These are phyloP conservation scores for Tripidium arundinaceum DNA, from an alignment of 202 grass and related monocot genomes.

Conservation along the genomic window DNA sequence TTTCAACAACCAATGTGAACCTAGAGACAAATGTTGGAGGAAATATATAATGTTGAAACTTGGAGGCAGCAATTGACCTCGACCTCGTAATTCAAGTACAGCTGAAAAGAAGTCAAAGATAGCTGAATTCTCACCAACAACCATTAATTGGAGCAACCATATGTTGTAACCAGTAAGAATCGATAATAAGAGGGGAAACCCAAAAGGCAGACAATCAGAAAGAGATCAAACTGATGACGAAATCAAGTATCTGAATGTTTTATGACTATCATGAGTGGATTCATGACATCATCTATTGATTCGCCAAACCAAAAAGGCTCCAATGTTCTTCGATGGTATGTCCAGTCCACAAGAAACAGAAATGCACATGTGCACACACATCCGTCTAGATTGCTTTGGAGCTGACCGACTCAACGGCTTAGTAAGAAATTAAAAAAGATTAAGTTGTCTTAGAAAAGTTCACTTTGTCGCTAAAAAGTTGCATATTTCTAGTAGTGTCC, in stretches of 20 bases:
- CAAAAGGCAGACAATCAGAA: background rate
- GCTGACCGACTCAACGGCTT: background rate
- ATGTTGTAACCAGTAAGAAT: background rate
- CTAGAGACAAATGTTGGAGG: background rate
- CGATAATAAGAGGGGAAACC: background rate
- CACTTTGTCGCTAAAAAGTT: too few species aligned
- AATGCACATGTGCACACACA: background rate
- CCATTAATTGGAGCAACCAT: constrained; percentile 1
- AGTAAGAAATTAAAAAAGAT: too few species aligned
- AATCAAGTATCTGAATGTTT: background rate
- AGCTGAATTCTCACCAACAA: background rate
- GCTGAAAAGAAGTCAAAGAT: background rate
- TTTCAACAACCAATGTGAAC: constrained; percentile 35
- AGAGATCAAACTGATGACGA: background rate
- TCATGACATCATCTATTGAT: constrained; percentile 5
- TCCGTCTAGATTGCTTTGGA: background rate
- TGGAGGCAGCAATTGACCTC: background rate
- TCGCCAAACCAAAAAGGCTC: background rate
- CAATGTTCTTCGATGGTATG: background rate
- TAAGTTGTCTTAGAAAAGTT: too few species aligned
- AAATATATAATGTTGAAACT: constrained; percentile 16
- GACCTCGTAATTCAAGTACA: background rate
- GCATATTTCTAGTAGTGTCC: too few species aligned
- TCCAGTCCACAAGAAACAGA: background rate
- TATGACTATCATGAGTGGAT: background rate